Evolutionary conservation across 352 stramenopile genomes (phyloP).

Genomic region (Peronospora belbahrii): DNA sequence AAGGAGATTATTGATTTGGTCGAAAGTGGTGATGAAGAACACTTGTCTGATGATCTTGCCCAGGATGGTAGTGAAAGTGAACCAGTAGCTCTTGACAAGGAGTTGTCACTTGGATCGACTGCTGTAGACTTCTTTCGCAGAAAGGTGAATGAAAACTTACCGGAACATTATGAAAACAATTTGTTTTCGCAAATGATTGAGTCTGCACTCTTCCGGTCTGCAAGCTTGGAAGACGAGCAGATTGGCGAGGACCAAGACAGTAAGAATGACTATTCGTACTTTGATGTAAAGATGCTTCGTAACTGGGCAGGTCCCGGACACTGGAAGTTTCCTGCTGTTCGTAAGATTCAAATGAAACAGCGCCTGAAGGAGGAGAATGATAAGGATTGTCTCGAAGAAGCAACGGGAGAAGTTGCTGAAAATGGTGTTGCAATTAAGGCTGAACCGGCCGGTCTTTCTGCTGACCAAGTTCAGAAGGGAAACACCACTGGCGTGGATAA

Average conservation of each 20-base stretch:
- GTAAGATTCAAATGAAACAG: conserved; percentile 40
- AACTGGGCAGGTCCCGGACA: conserved; percentile 73
- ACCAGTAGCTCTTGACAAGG: conserved; percentile 15
- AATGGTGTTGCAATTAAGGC: conserved; percentile 24
- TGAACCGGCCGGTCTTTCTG: conserved; percentile 8
- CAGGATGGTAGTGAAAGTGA: conserved; percentile 12
- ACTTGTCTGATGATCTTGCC: conserved; percentile 4
- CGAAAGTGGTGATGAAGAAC: conserved; percentile 18
- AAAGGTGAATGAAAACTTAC: conserved; percentile 34
- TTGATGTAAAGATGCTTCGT: conserved; percentile 73
- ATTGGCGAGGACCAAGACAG: conserved; percentile 31
- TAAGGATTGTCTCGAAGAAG: conserved; percentile 22
- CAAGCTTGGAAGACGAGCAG: conserved; percentile 33
- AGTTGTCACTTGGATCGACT: conserved; percentile 26
- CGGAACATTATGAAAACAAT: conserved; percentile 44
- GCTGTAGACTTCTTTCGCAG: conserved; percentile 57
- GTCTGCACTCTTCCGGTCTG: conserved; percentile 57
- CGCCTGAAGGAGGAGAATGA: conserved; percentile 15
- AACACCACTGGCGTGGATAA: conserved; percentile 32
- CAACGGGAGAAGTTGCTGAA: conserved; percentile 26
- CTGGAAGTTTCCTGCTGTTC: conserved; percentile 60
- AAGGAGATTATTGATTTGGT: conserved; percentile 22
- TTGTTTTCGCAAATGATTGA: conserved; percentile 69
- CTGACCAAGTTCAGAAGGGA: conserved; percentile 16
- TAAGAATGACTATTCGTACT: conserved; percentile 74